Evolutionary conservation across 2,329 filamentous ascomycete genomes (phyloP), one percentile per base, ranked within the genome.

Genomic region (Byssothecium circinans): DNA sequence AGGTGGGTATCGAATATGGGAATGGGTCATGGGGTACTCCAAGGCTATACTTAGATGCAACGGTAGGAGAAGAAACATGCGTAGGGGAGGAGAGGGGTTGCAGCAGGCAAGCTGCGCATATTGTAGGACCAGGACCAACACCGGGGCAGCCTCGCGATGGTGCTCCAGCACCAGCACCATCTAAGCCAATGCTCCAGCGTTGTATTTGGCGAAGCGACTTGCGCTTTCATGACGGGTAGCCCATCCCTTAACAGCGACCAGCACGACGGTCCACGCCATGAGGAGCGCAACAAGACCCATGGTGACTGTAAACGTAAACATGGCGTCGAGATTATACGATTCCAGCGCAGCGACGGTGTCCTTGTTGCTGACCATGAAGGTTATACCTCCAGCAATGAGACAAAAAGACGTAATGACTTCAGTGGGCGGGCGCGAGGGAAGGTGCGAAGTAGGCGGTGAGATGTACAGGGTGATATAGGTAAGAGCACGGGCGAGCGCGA

Each of bases 251-350:
- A 96, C 74, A 20, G 90, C 87, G 50, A 96, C 82, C 10, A 88
- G 75, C 22, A 91, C 64, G 17, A 95, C 81, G 44, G 87, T 81
- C 85, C 89, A 96, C 0, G 91, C 85, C 88, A 96, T 92, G 42
- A 95, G 71, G 41, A 96, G 78, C 2, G 86, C 87, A 1, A 90
- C 88, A 6, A 95, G 68, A 2, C 91, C 92, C 82, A 95, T 88
- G 8, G 85, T 88, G 27, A 96, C 81, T 0, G 90, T 96, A 72
- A 96, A 95, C 52, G 90, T 83, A 71, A 96, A 94, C 91, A 96
- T 96, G 54, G 89, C 89, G 64, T 96, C 88, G 14, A 96, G 75
- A 3, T 85, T 73, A 64, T 91, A 86, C 47, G 81, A 79, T 50
- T 91, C 85, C 76, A 96, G 89, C n/a, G 84, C 83, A 8, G 78